Percentiles rank a stretch among this genome's conserved stretches.
These are phyloP conservation scores for Pyrenopolyporus hunteri DNA, from an alignment of 495 filamentous ascomycete species.

Conservation along the genomic window DNA sequence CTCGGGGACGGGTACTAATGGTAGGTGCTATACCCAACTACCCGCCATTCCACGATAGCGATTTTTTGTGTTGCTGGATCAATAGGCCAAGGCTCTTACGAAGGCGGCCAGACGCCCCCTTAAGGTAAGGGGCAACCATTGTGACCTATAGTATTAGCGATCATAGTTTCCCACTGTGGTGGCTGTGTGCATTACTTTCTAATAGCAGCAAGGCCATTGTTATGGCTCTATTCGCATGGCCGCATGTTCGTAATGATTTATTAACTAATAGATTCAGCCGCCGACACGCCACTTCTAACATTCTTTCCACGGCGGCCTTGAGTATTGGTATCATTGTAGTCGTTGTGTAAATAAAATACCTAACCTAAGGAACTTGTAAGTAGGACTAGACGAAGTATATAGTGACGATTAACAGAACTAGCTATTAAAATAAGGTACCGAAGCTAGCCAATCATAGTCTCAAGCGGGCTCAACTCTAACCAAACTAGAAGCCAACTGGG, in stretches of 20 bases:
- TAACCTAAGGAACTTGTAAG: too few relatives aligned
- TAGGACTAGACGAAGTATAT: neutral
- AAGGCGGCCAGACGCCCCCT: too few relatives aligned
- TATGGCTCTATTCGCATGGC: neutral
- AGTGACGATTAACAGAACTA: neutral
- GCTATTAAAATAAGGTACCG: too few relatives aligned
- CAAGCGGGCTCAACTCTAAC: neutral
- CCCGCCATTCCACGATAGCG: too few relatives aligned
- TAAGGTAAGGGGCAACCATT: too few relatives aligned
- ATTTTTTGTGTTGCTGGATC: too few relatives aligned
- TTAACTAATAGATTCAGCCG: neutral
- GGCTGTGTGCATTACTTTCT: neutral
- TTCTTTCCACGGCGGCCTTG: too few relatives aligned
- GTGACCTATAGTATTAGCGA: too few relatives aligned
- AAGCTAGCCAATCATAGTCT: neutral
- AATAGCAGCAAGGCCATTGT: neutral
- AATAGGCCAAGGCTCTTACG: too few relatives aligned
- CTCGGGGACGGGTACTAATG: slow-evolving; percentile 24
- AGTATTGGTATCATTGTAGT: too few relatives aligned
- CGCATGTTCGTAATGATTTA: neutral
- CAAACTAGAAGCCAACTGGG: neutral
- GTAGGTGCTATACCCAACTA: neutral
- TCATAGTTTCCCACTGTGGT: neutral
- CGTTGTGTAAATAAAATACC: too few relatives aligned
- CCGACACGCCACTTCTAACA: too few relatives aligned